Evolutionary conservation across 257 asterid genomes (phyloP).

Genomic region (Nicotiana obtusifolia): DNA sequence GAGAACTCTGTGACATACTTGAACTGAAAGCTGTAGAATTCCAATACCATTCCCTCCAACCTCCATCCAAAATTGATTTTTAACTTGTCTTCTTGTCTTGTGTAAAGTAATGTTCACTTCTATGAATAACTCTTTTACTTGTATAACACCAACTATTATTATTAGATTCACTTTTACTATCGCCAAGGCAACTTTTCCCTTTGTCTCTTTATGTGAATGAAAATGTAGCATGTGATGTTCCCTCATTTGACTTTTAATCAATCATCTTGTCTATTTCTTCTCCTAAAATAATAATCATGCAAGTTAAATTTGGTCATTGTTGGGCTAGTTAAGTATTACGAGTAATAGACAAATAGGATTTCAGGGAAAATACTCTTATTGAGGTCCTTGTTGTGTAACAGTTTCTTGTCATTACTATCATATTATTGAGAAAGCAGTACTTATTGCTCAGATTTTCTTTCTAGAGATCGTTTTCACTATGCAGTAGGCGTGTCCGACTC

Average conservation of each 20-base stretch:
- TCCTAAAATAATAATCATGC: background rate
- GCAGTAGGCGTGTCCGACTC: background rate
- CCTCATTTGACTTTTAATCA: background rate
- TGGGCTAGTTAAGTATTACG: background rate
- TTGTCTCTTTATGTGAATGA: background rate
- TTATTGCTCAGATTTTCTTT: background rate
- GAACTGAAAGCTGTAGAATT: background rate
- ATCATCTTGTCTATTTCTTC: background rate
- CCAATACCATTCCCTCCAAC: background rate
- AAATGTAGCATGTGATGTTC: background rate
- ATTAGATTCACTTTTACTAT: background rate
- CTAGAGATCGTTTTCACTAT: background rate
- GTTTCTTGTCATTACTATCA: background rate
- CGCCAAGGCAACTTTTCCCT: background rate
- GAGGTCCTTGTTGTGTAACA: background rate
- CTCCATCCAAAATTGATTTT: background rate
- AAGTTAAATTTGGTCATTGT: background rate
- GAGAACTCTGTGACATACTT: background rate
- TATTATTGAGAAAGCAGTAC: background rate
- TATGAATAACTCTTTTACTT: background rate
- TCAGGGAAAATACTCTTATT: background rate
- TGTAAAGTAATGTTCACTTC: background rate
- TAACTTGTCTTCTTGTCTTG: background rate
- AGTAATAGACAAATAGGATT: background rate
- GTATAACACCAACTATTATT: background rate